Evolutionary conservation across 2,329 filamentous ascomycete genomes (phyloP).

Genomic region (Polychaeton citri): DNA sequence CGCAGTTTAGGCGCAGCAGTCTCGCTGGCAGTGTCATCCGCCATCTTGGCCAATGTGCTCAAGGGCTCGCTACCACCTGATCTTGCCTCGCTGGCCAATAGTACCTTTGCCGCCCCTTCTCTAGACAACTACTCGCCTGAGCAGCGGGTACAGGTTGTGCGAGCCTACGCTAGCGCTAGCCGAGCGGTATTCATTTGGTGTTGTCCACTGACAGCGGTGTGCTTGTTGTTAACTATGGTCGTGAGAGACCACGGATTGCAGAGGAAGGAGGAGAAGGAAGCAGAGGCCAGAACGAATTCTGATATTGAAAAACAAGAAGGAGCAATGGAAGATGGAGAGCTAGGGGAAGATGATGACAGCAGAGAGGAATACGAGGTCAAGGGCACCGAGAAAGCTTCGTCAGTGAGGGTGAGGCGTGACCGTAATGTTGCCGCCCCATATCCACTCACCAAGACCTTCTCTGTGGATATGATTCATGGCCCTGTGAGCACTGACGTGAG

Average conservation of each 20-base stretch:
- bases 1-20: constrained; percentile 45
- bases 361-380: background rate
- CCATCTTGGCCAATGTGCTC: constrained; percentile 28
- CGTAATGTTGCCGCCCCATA: too few species aligned
- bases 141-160: constrained; percentile 29
- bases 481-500: background rate
- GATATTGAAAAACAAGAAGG: background rate
- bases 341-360: background rate
- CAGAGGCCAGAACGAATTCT: background rate
- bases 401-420: too few species aligned
- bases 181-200: constrained; percentile 44
- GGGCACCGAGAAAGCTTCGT: too few species aligned
- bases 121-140: constrained; percentile 18
- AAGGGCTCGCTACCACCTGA: constrained; percentile 24
- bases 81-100: constrained; percentile 26
- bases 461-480: background rate
- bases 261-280: constrained; percentile 8
- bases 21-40: constrained; percentile 45
- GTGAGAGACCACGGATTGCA: constrained; percentile 27
- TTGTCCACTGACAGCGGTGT: constrained; percentile 39
- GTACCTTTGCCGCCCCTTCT: constrained; percentile 25
- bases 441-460: too few species aligned
- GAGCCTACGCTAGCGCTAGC: constrained; percentile 42
- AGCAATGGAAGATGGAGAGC: background rate
- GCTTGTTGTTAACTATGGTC: constrained; percentile 37